Conservation (phyloP, 139 green algal genomes). For the Chlamydomonas incerta region DNA sequence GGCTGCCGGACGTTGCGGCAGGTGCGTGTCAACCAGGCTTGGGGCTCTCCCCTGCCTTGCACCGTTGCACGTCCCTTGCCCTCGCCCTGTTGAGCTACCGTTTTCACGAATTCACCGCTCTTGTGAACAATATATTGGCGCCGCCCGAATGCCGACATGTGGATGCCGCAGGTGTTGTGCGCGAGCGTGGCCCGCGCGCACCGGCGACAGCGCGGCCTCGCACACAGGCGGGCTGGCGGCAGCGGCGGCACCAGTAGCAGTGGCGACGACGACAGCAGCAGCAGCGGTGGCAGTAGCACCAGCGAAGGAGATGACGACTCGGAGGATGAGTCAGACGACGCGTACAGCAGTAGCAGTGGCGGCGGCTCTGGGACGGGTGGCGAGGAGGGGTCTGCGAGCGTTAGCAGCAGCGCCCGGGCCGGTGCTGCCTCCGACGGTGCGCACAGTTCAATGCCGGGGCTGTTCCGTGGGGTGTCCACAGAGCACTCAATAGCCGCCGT, state of each 20-base stretch:
- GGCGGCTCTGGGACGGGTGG: background rate
- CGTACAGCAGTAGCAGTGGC: background rate
- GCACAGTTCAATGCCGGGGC: too few relatives aligned
- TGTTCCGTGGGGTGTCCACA: too few relatives aligned
- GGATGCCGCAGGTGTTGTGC: background rate
- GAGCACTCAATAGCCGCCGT: too few relatives aligned
- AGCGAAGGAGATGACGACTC: background rate
- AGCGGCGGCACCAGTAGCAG: background rate
- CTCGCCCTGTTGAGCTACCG: too few relatives aligned
- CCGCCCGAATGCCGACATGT: too few relatives aligned
- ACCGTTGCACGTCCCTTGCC: too few relatives aligned
- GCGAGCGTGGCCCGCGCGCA: background rate
- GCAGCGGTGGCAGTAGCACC: background rate
- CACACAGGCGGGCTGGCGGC: background rate
- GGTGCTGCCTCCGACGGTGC: too few relatives aligned
- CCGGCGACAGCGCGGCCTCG: slow-evolving; percentile 20
- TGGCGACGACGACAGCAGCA: background rate
- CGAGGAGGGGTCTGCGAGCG: background rate
- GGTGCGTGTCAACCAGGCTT: too few relatives aligned
- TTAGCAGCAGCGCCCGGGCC: too few relatives aligned
- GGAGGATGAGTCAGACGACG: background rate
- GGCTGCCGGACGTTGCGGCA: background rate
- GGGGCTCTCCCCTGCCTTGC: too few relatives aligned
- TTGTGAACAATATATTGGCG: too few relatives aligned
- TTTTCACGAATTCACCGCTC: too few relatives aligned